A percentile compares a stretch with the other conserved stretches of the same genome.
Conservation (phyloP, 805 yeast genomes). For the Kluyveromyces dobzhanskii region DNA sequence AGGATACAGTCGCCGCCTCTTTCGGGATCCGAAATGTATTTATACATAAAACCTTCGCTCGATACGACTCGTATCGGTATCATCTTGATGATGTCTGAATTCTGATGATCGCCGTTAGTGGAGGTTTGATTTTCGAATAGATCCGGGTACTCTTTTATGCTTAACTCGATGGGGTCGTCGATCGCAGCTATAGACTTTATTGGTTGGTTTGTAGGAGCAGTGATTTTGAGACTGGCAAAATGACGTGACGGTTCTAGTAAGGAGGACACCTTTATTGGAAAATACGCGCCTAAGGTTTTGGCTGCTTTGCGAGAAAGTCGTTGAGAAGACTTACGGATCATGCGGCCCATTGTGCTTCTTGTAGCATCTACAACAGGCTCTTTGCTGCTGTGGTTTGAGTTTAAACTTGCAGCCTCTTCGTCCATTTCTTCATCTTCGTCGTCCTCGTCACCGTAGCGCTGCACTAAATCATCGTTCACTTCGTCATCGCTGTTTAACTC, state of each 20-base stretch:
- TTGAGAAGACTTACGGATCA: slow-evolving; percentile 72
- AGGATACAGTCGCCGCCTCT: slow-evolving; percentile 90
- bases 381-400: slow-evolving; percentile 11
- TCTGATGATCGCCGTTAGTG: slow-evolving; percentile 4
- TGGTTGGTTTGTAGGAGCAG: slow-evolving; percentile 26
- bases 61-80: slow-evolving; percentile 58
- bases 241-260: slow-evolving; percentile 85
- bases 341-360: slow-evolving; percentile 63
- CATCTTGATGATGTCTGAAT: slow-evolving; percentile 25
- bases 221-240: slow-evolving; percentile 80
- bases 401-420: slow-evolving; percentile 8
- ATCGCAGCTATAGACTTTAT: slow-evolving; percentile 19
- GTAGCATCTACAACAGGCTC: slow-evolving; percentile 69
- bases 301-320: slow-evolving; percentile 74
- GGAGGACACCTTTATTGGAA: slow-evolving; percentile 69
- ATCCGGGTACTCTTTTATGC: slow-evolving; percentile 24
- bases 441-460: slow-evolving; percentile 17
- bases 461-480: slow-evolving; percentile 22
- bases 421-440: slow-evolving; percentile 27
- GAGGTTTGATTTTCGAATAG: slow-evolving; percentile 11
- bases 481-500: slow-evolving; percentile 31
- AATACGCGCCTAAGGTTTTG: slow-evolving; percentile 77
- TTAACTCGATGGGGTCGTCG: slow-evolving; percentile 30
- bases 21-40: slow-evolving; percentile 74
- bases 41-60: slow-evolving; percentile 70